Conservation (phyloP, 2,329 filamentous ascomycete species). For the Hymenoscyphus fraxineus region DNA sequence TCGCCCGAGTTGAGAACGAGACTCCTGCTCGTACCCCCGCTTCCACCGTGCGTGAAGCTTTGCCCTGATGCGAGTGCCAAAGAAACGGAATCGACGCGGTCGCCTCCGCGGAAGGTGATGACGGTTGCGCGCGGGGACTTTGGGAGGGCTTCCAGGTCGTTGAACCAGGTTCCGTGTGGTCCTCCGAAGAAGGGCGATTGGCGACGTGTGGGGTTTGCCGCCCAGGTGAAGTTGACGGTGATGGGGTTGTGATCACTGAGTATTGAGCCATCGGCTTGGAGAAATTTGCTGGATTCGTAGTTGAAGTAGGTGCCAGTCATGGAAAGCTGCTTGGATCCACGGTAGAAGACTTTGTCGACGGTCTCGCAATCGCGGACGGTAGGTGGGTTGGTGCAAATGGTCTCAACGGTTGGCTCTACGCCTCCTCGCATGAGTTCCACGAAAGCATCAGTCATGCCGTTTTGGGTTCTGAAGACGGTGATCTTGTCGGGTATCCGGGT, state of each 20-base stretch:
- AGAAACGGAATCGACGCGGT: constrained; percentile 49
- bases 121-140: constrained; percentile 36
- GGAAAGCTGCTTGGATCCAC: constrained; percentile 44
- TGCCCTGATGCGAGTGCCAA: constrained; percentile 48
- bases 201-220: constrained; percentile 37
- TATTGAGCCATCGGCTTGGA: constrained; percentile 52
- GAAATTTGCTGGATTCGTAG: constrained; percentile 55
- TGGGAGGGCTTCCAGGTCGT: constrained; percentile 41
- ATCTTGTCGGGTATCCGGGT: constrained; percentile 53
- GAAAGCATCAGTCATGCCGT: constrained; percentile 56
- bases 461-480: constrained; percentile 46
- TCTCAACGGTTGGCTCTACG: constrained; percentile 40
- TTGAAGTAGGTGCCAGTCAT: constrained; percentile 48
- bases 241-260: constrained; percentile 65
- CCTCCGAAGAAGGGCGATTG: constrained; percentile 48
- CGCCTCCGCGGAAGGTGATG: constrained; percentile 45
- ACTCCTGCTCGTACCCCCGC: constrained; percentile 42
- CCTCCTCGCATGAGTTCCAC: constrained; percentile 50
- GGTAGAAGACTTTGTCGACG: constrained; percentile 62
- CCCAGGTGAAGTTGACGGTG: constrained; percentile 50
- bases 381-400: constrained; percentile 56
- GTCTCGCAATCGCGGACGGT: constrained; percentile 55
- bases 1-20: constrained; percentile 46
- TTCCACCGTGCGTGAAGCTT: constrained; percentile 49
- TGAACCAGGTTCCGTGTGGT: constrained; percentile 51